Percentiles rank a stretch among this genome's conserved stretches.
phyloP scores from a whole-genome alignment of 106 monocot genomes.

The Xerophyta viscosa region DNA sequence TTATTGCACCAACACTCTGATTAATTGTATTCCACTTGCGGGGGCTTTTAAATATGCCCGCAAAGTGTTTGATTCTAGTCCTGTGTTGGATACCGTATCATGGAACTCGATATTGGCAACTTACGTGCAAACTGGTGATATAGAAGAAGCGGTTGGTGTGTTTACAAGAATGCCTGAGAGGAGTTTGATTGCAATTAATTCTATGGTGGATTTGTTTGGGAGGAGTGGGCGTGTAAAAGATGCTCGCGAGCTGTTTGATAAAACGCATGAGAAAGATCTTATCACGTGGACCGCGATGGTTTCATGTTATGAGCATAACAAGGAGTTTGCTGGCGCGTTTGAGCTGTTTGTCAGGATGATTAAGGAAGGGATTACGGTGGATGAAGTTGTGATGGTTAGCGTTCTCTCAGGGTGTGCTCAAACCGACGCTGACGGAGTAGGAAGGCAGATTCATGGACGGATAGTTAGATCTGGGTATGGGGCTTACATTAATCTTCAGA shows the following conservation, averaged over 20 bases:
- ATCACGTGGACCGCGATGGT: constrained; percentile 86
- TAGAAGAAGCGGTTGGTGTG: constrained; percentile 30
- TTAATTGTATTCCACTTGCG: constrained; percentile 59
- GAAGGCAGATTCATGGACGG: constrained; percentile 50
- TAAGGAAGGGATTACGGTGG: constrained; percentile 23
- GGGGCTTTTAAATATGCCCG: constrained; percentile 44
- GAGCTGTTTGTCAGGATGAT: constrained; percentile 47
- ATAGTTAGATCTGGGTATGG: constrained; percentile 42
- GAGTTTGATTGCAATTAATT: constrained; percentile 56
- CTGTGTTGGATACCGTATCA: constrained; percentile 51
- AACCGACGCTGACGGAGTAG: constrained; percentile 19
- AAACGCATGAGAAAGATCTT: constrained; percentile 39
- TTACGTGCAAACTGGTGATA: constrained; percentile 45
- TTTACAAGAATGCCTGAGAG: constrained; percentile 57
- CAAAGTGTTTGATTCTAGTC: constrained; percentile 51
- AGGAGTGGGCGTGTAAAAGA: constrained; percentile 15
- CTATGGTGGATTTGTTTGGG: constrained; percentile 69
- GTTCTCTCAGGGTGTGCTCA: constrained; percentile 55
- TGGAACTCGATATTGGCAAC: constrained; percentile 84
- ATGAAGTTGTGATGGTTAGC: constrained; percentile 66
- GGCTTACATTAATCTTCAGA: constrained; percentile 52
- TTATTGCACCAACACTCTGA: constrained; percentile 63
- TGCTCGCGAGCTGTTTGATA: constrained; percentile 62
- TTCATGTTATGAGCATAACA: constrained; percentile 71
- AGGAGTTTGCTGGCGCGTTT: constrained; percentile 50